Conservation (phyloP, 768 basidiomycete genomes). For the Clitopilus passeckerianus region DNA sequence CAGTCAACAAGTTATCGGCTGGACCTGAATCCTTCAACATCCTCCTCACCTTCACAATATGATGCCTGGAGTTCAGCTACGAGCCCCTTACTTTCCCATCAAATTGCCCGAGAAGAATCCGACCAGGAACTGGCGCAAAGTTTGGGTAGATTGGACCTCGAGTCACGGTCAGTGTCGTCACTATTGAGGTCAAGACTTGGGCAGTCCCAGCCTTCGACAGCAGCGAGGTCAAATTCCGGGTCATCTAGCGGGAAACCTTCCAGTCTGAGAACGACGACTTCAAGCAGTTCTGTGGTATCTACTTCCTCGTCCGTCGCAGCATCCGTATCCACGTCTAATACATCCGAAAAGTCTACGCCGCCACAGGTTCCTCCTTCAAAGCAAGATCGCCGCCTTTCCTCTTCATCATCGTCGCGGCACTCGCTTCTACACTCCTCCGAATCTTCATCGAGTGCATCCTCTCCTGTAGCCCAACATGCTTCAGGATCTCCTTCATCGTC, state of each 20-base stretch:
- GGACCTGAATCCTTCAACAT: conserved; percentile 7
- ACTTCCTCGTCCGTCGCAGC: conserved; percentile 8
- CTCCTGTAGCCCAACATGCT: conserved; percentile 24
- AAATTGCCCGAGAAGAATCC: conserved; percentile 10
- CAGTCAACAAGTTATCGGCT: conserved; percentile 7
- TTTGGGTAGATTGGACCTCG: conserved; percentile 7
- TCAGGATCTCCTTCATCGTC: not conserved
- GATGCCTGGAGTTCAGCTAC: conserved; percentile 17
- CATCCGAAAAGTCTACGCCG: conserved; percentile 8
- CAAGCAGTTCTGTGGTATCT: conserved; percentile 4
- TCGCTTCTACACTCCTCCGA: not conserved
- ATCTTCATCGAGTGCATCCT: conserved; percentile 30
- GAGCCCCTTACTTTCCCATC: not conserved
- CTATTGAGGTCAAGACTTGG: not conserved
- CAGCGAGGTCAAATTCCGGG: conserved; percentile 10
- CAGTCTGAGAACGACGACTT: not conserved
- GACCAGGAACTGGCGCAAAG: not conserved
- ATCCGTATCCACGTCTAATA: conserved; percentile 8
- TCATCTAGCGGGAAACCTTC: conserved; percentile 6
- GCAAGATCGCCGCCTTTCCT: conserved; percentile 3
- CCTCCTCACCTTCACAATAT: conserved; percentile 21
- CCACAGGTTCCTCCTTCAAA: not conserved
- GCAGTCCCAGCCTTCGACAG: not conserved
- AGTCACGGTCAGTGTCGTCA: conserved; percentile 4
- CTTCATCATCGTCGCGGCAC: conserved; percentile 3